Base-by-base conservation (phyloP, 176 grass and related monocot genomes). In the Cenchrus purpureus region DNA sequence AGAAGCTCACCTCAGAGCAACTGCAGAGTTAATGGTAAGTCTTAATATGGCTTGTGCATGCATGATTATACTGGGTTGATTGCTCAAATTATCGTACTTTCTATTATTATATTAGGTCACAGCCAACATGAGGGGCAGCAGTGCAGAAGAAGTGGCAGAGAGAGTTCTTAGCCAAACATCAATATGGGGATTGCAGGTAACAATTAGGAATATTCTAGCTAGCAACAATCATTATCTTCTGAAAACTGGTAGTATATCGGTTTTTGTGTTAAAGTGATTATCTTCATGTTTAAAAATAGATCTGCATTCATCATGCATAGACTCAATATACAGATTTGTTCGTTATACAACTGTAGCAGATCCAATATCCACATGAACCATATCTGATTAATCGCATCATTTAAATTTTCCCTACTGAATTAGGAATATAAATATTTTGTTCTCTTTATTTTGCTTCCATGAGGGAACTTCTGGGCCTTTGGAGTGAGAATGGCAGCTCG, bases 71-170 rank as follows among this genome's bases (percentile, higher is more conserved):
- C 49, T 20, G 0, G 16, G 8, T 84, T 87, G 42, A 57, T 70
- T 70, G 37, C 43, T 78, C 64, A 86, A 71, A 8, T 77, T 74
- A 66, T n/a, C 73, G 25, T 31, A 50, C 12, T 82, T 85, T 66
- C 12, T 52, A 56, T 86, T 88, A 32, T 73, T 31, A 83, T 87
- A 50, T 53, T 89, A 99, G 97, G 91, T 99, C 16, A 94, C 90
- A 22, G 97, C 93, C 88, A 99, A 99, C 85, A 99, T 99, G 93
- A 94, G 93, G 70, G 97, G 91, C 19, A 88, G 79, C 74, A 95
- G 88, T 78, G 93, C 97, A 31, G 84, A 92, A 80, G 97, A 99
- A 89, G 97, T 99, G 63, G 91, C 93, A 11, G 87, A 99, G 68
- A 89, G 83, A 94, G 84, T 99, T 95, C 90, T 95, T 52, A 92